Evolutionary conservation across 169 alveolate genomes (phyloP), one percentile per base, ranked within the genome.

Genomic region (Plasmodium knowlesi): DNA sequence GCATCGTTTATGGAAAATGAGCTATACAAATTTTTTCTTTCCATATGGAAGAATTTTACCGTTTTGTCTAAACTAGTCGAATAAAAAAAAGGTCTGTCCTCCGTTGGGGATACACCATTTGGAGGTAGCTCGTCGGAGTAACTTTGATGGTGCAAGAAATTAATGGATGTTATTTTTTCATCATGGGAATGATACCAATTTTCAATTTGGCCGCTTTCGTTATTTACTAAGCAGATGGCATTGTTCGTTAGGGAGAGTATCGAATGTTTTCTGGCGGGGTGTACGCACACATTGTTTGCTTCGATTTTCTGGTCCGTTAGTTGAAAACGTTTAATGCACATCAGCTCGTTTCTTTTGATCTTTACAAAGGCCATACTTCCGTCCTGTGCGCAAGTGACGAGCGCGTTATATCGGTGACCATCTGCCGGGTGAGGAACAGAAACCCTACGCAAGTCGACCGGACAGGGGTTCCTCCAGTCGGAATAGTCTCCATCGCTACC

Each of bases 41-140:
- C 74, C 19, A 81, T 1, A 8, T 81, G 16, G 78, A 67, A 81
- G 0, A 81, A 28, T 46, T 81, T 50, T 41, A 81, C 43, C 43
- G 88, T 81, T 81, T 43, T 43, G 74, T 81, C 88, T 46, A 81
- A 37, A 81, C 88, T 81, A 16, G 76, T 81, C 0, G 76, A 43
- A 30, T 50, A 82, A 82, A 82, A 82, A 28, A 54, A 72, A 82
- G 46, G 70, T 22, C 22, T 28, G 10, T 82, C 41, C n/a, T 53
- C n/a, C n/a, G n/a, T n/a, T 81, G 30, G 74, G 71, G 34, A 10
- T 34, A 16, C 32, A 81, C 8, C 32, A 81, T 1, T 30, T 46
- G 37, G 6, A 6, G 88, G 19, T 5, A 53, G 19, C n/a, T 43
- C 84, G 22, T 37, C 80, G 3, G 34, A 5, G 71, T 41, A 28